phyloP scores from a whole-genome alignment of 2,329 filamentous ascomycete species.

The Cylindrodendrum hubeiense region DNA sequence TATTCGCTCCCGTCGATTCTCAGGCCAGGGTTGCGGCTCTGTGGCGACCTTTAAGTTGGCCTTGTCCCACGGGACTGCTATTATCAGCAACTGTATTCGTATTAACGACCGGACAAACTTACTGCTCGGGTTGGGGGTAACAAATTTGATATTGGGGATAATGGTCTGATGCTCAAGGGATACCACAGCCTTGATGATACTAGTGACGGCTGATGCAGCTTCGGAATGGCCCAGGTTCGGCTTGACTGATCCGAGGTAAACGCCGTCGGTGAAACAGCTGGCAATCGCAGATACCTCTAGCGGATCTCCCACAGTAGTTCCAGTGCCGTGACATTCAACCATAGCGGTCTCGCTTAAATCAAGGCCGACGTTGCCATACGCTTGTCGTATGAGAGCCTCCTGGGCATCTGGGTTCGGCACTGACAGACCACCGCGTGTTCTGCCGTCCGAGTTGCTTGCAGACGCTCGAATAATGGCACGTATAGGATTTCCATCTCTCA shows the following conservation, averaged over 20 bases:
- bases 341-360: slow-evolving; percentile 39
- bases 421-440: slow-evolving; percentile 50
- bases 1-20: slow-evolving; percentile 38
- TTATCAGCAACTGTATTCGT: too few species aligned
- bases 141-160: slow-evolving; percentile 47
- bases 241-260: slow-evolving; percentile 48
- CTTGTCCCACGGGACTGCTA: slow-evolving; percentile 37
- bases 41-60: slow-evolving; percentile 40
- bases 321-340: slow-evolving; percentile 58
- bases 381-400: slow-evolving; percentile 52
- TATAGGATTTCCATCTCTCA: slow-evolving; percentile 57
- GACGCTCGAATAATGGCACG: slow-evolving; percentile 50
- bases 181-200: slow-evolving; percentile 49
- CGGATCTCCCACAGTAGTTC: slow-evolving; percentile 57
- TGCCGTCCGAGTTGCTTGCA: slow-evolving; percentile 54
- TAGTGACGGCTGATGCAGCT: slow-evolving; percentile 44
- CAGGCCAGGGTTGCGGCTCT: slow-evolving; percentile 41
- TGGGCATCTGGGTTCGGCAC: slow-evolving; percentile 53
- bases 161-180: slow-evolving; percentile 46
- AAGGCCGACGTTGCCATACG: slow-evolving; percentile 48
- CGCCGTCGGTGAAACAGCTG: slow-evolving; percentile 43
- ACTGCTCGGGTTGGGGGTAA: slow-evolving; percentile 36
- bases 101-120: too few species aligned
- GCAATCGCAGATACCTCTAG: slow-evolving; percentile 53
- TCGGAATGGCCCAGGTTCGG: slow-evolving; percentile 54